Conservation (phyloP, 2,329 filamentous ascomycete genomes). For the Neurospora crassa region DNA sequence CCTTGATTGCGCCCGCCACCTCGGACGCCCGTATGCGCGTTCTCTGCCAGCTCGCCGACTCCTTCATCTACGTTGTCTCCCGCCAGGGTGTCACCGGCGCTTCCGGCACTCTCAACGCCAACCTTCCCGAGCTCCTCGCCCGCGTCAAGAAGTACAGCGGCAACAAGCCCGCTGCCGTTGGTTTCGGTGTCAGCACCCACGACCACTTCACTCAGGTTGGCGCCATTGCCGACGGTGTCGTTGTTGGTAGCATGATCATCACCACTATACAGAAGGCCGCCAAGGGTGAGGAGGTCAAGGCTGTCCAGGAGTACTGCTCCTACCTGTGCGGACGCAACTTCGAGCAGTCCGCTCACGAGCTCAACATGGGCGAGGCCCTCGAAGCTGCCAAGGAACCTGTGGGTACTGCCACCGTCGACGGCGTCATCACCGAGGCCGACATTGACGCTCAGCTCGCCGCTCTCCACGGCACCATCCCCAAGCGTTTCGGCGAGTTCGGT, state of each 20-base stretch:
- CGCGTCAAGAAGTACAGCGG: slow-evolving; percentile 89
- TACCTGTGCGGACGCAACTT: slow-evolving; percentile 45
- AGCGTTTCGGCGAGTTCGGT: slow-evolving; percentile 90
- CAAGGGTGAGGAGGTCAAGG: slow-evolving; percentile 55
- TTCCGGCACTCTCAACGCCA: slow-evolving; percentile 68
- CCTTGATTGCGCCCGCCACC: slow-evolving; percentile 90
- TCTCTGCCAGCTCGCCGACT: slow-evolving; percentile 92
- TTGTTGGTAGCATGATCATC: slow-evolving; percentile 94
- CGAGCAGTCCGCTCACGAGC: slow-evolving; percentile 47
- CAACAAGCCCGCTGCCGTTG: slow-evolving; percentile 81
- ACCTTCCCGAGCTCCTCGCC: slow-evolving; percentile 70
- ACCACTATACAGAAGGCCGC: slow-evolving; percentile 64
- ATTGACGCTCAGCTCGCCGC: slow-evolving; percentile 79
- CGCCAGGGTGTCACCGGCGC: slow-evolving; percentile 95
- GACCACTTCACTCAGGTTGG: slow-evolving; percentile 88
- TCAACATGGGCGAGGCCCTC: slow-evolving; percentile 61
- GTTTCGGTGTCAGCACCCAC: slow-evolving; percentile 90
- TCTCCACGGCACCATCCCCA: slow-evolving; percentile 69
- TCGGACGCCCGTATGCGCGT: slow-evolving; percentile 91
- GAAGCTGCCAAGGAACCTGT: slow-evolving; percentile 49
- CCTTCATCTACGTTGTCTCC: slow-evolving; percentile 97
- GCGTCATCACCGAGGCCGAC: slow-evolving; percentile 49
- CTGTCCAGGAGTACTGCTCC: slow-evolving; percentile 79
- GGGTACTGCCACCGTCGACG: slow-evolving; percentile 56
- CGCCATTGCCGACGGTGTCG: slow-evolving; percentile 80